Base-by-base conservation (phyloP, 2,329 filamentous ascomycete genomes). In the Diaporthe citri region DNA sequence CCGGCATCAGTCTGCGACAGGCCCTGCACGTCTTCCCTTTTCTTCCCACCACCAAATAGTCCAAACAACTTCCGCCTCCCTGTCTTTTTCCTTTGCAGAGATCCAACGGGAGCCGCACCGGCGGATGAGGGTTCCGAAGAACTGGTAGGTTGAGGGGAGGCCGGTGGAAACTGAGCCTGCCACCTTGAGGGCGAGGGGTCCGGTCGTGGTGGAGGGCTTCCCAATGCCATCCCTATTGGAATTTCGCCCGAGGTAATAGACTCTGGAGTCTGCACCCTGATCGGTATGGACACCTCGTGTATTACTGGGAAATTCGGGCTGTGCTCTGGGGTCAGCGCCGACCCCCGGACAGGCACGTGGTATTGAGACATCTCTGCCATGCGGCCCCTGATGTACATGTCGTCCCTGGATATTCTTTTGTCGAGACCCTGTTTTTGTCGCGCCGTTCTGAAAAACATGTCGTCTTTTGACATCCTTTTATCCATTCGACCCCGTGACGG, bases 221-320 rank as follows among this genome's bases (percentile, higher is more conserved):
- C 93, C 73, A 95, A 84, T 1, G 93, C 93, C 88, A 95, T 92
- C 13, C 94, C 94, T 76, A 95, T 95, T 78, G 86, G 87, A 76
- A 85, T 84, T 59, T 86, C 85, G 10, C 85, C 83, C 3, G 86
- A 86, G 41, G 80, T 82, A 71, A 85, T 78, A 12, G 86, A 86
- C 74, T 87, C 84, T 13, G 85, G 83, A n/a, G 85, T 87, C 67
- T 83, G 81, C 75, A 86, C 83, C 77, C 85, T 83, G 31, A 84
- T 80, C 34, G 83, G 81, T 36, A 83, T 80, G 22, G 82, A 83
- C 57, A 78, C 77, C 41, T 81, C 78, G 34, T 76, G 80, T 31
- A 82, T 80, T 56, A 82, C 78, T 56, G 81, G 81, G 6, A 80
- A 80, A 55, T 78, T 79, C 8, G 85, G 84, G 77, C 85, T 86